These are phyloP conservation scores for Psidium friedrichsthalianum DNA, from an alignment of 345 rosid genomes.

Conservation along the genomic window DNA sequence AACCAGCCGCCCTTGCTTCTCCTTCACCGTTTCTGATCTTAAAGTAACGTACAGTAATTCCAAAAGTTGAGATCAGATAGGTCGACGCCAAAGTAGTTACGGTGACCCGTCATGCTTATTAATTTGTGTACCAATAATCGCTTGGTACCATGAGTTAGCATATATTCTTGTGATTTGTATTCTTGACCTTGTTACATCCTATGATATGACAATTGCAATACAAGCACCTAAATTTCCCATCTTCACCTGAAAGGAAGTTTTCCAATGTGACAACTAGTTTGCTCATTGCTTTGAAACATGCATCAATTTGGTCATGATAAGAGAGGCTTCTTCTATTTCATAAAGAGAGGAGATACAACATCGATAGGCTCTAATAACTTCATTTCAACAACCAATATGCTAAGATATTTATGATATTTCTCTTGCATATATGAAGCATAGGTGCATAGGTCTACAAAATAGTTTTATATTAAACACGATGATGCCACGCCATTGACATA, in stretches of 20 bases:
- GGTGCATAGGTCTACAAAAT: not conserved
- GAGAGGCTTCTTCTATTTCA: not conserved
- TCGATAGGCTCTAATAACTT: not conserved
- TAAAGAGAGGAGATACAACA: not conserved
- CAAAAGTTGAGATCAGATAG: not conserved
- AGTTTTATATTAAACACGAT: not conserved
- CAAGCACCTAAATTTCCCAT: not conserved
- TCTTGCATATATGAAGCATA: not conserved
- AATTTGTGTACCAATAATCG: not conserved
- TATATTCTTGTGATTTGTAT: not conserved
- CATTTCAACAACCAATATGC: not conserved
- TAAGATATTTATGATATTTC: not conserved
- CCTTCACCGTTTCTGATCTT: not conserved
- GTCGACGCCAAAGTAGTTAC: not conserved
- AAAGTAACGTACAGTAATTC: not conserved
- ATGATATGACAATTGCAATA: not conserved
- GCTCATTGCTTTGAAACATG: not conserved
- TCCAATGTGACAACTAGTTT: not conserved
- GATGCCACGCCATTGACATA: not conserved
- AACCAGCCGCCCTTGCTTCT: not conserved
- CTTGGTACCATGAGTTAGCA: not conserved
- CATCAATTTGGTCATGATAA: not conserved
- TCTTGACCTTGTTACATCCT: not conserved
- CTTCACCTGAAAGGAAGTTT: not conserved
- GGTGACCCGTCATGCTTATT: not conserved